Evolutionary conservation across 225 moss, liverwort and hornwort species (phyloP), one percentile per base, ranked within the genome.

Genomic region (Sphagnum tenellum): DNA sequence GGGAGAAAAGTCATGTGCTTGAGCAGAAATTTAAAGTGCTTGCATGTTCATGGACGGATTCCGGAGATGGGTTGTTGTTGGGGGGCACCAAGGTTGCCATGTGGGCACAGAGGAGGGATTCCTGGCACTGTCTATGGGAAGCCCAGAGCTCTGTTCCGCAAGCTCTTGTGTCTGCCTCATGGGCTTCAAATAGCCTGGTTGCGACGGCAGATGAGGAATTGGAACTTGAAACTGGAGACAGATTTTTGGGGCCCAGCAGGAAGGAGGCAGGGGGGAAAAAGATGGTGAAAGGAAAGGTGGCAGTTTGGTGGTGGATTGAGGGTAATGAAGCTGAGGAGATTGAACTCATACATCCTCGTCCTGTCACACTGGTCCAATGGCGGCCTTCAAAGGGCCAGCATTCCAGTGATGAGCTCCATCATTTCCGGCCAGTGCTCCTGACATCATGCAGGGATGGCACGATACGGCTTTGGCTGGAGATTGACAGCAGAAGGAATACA

Each of bases 291-390:
- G 73, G 73, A 45, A 80, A 69, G 71, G 80, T 82, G 62, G 80
- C 86, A 63, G 70, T 98, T 49, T 98, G 92, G 96, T 98, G 88
- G 88, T 90, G 85, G 90, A 85, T 84, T 75, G 90, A 81, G 71
- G 93, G 85, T 29, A 75, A 77, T 62, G 90, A 84, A 54, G 68
- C 81, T 61, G 64, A 84, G 73, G 90, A 83, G 69, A 73, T 89
- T 66, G 86, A 89, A 66, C 79, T 98, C 47, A 72, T 72, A 60
- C 96, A 98, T 73, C 86, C 96, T 59, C 75, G 83, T 48, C 83
- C 78, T 67, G 75, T 98, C 12, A 67, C 82, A 59, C 82, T 83
- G 80, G 70, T 98, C 61, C 90, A 93, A 67, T 98, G 96, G 96
- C 80, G 96, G 65, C 93, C 96, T 8, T 82, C 90, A 70, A 84